Conservation (phyloP, 2,329 filamentous ascomycete genomes). For the Pseudocercospora cruenta region DNA sequence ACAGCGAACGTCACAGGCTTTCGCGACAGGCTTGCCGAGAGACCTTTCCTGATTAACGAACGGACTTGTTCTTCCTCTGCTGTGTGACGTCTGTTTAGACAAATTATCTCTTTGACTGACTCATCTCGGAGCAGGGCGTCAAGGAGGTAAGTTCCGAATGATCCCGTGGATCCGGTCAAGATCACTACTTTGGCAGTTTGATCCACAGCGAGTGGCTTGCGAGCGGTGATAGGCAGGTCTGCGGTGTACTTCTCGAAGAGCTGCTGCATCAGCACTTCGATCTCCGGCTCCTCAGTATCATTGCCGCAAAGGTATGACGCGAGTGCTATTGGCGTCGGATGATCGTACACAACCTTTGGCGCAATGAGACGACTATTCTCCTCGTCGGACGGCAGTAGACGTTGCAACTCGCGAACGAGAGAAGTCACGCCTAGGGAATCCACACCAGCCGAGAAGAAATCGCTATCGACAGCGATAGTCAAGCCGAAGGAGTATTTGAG, state of each 20-base stretch:
- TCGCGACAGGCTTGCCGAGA: conserved; percentile 27
- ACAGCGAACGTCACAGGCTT: conserved; percentile 31
- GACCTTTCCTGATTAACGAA: conserved; percentile 27
- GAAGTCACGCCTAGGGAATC: conserved; percentile 46
- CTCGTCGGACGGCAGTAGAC: conserved; percentile 21
- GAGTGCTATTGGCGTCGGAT: conserved; percentile 50
- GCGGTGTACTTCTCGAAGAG: conserved; percentile 37
- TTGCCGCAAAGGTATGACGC: conserved; percentile 39
- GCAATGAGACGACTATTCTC: conserved; percentile 44
- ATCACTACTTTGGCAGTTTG: conserved; percentile 28
- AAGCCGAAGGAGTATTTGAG: conserved; percentile 11
- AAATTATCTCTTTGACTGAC: conserved; percentile 36
- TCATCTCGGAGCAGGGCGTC: conserved; percentile 35
- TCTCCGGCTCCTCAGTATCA: conserved; percentile 9
- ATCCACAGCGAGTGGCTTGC: conserved; percentile 9
- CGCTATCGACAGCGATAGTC: conserved; percentile 8
- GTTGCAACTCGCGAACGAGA: conserved; percentile 16
- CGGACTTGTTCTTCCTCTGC: conserved; percentile 28
- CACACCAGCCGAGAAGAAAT: conserved; percentile 21
- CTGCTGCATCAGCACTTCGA: conserved; percentile 18
- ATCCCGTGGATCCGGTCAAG: conserved; percentile 43
- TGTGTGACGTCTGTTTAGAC: conserved; percentile 34
- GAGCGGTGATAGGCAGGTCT: conserved; percentile 24
- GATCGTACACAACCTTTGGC: conserved; percentile 39
- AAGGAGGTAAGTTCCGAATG: conserved; percentile 41